phyloP scores from a whole-genome alignment of 1,284 basidiomycete genomes.

The Ceratobasidium sp. region DNA sequence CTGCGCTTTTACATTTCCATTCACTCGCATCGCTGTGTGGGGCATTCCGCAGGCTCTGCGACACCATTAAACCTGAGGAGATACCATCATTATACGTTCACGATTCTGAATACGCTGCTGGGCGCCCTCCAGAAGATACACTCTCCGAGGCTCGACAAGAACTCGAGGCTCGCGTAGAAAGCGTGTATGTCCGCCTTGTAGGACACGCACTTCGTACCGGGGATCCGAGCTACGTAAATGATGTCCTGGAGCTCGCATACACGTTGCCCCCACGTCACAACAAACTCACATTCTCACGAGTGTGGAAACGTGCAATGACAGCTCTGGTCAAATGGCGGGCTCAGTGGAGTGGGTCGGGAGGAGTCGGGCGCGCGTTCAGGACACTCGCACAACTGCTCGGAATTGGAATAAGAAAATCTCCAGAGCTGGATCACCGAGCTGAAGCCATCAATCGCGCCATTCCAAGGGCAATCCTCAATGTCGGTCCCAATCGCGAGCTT shows the following conservation, averaged over 20 bases:
- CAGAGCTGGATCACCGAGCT: neutral
- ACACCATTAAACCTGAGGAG: conserved; percentile 14
- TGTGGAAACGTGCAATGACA: conserved; percentile 32
- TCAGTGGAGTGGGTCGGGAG: conserved; percentile 27
- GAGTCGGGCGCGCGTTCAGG: conserved; percentile 34
- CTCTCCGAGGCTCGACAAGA: conserved; percentile 33
- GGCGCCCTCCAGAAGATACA: conserved; percentile 25
- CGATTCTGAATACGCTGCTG: conserved; percentile 1
- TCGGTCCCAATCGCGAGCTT: neutral
- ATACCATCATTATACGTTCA: conserved; percentile 21
- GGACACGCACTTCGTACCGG: conserved; percentile 36
- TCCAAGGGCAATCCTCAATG: neutral
- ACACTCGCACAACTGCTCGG: conserved; percentile 23
- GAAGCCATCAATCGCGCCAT: neutral
- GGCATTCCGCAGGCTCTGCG: conserved; percentile 31
- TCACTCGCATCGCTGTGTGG: conserved; percentile 35
- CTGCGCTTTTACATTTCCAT: conserved; percentile 28
- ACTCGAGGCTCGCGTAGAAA: conserved; percentile 36
- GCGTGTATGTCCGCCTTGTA: conserved; percentile 36
- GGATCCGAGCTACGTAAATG: conserved; percentile 36
- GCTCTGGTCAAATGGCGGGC: conserved; percentile 28
- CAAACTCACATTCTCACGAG: conserved; percentile 33
- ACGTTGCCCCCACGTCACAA: conserved; percentile 36
- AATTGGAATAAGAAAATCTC: neutral
- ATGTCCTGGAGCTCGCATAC: conserved; percentile 38